phyloP scores from a whole-genome alignment of 192 early-diverging fungal genomes.

The Entomortierella chlamydospora region DNA sequence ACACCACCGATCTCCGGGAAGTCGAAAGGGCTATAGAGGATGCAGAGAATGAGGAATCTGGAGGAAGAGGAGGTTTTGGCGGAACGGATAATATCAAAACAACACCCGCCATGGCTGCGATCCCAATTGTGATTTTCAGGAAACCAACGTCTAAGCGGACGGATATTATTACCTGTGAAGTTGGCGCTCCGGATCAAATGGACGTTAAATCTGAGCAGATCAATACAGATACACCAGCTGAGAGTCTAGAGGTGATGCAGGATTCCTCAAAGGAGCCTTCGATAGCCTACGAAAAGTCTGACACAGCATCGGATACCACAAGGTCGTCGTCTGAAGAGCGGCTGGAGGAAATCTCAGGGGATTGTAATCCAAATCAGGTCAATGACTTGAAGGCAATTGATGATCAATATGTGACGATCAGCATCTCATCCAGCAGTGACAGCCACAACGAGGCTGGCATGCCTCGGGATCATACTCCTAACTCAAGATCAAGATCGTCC shows the following conservation, averaged over 20 bases:
- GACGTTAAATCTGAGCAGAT: too few relatives aligned
- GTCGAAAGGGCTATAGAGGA: slow-evolving; percentile 10
- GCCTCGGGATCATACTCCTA: background rate
- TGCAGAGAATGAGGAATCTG: slow-evolving; percentile 5
- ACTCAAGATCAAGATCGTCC: background rate
- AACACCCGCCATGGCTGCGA: slow-evolving; percentile 38
- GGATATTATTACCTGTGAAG: background rate
- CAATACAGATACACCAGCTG: too few relatives aligned
- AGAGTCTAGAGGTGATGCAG: too few relatives aligned
- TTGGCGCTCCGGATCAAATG: background rate
- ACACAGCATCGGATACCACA: too few relatives aligned
- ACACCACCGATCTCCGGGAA: slow-evolving; percentile 38
- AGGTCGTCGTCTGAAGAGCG: too few relatives aligned
- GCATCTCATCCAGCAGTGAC: background rate
- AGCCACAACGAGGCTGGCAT: background rate
- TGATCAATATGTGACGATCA: background rate
- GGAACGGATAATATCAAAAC: slow-evolving; percentile 13
- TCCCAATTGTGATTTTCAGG: slow-evolving; percentile 37
- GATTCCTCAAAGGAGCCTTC: too few relatives aligned
- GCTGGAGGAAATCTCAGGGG: too few relatives aligned
- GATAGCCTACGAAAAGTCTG: too few relatives aligned
- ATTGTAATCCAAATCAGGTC: background rate
- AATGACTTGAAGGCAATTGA: background rate
- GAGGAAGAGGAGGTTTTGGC: slow-evolving; percentile 11
- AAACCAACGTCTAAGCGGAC: slow-evolving; percentile 1